phyloP scores from a whole-genome alignment of 1,139 yeast genomes.

The Nadsonia starkeyi-henricii region DNA sequence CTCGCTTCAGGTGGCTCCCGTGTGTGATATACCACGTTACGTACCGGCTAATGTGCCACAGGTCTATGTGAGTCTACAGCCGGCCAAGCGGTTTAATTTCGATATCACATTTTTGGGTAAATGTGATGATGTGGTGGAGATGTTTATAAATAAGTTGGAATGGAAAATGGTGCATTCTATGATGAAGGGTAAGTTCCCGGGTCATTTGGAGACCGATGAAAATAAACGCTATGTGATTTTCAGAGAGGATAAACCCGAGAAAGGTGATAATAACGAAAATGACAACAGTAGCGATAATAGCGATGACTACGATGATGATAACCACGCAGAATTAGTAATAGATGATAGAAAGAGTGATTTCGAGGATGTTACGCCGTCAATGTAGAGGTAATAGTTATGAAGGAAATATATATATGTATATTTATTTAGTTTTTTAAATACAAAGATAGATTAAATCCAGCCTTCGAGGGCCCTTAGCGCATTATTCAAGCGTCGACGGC shows the following conservation, averaged over 20 bases:
- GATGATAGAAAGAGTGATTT: constrained; percentile 1
- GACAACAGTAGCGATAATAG: too few species aligned
- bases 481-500: constrained; percentile 62
- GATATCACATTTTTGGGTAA: constrained; percentile 71
- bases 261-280: neutral
- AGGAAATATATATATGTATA: neutral
- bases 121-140: constrained; percentile 77
- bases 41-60: constrained; percentile 67
- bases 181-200: neutral
- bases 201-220: neutral
- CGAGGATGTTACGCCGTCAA: neutral
- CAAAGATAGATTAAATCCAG: constrained; percentile 26
- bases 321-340: neutral
- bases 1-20: constrained; percentile 90
- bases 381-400: neutral
- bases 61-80: constrained; percentile 65
- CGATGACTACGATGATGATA: too few species aligned
- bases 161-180: constrained; percentile 52
- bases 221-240: neutral
- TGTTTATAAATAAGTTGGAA: constrained; percentile 42
- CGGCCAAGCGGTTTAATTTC: constrained; percentile 66
- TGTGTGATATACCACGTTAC: constrained; percentile 77
- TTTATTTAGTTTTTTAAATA: constrained; percentile 1
- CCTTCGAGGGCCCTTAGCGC: constrained; percentile 83
- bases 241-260: neutral